Base-by-base conservation (phyloP, 2,329 filamentous ascomycete species). In the Penicillium corylophilum region DNA sequence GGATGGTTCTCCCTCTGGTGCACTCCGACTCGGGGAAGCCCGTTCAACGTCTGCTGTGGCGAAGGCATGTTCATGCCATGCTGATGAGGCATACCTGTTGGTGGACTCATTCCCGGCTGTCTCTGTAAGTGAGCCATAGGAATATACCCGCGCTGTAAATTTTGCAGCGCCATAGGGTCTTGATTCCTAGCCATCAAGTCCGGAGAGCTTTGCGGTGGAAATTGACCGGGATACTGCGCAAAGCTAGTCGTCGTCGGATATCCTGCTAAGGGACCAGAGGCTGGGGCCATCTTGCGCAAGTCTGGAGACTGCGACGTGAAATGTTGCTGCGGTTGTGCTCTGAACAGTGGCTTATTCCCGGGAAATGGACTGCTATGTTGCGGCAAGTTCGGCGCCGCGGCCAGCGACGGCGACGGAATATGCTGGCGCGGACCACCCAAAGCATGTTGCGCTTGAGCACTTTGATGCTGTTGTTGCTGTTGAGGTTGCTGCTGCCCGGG, bases 281-380 rank as follows among this genome's bases (percentile, higher is more conserved):
- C 59, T 16, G 66, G 65, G 9, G 67, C 63, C 65, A 69, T 68
- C 48, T 69, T 69, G 49, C 66, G 66, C 46, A 68, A 46, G 51
- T 69, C 66, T 2, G 67, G 66, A 12, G 66, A 69, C 40, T 67
- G 60, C 15, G 62, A 48, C 1, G 60, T 44, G 22, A 65, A 59
- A 22, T 59, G 62, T 22, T 66, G 55, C 50, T 68, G 66, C 10
- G 63, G 52, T 26, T 65, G 65, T 18, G 54, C 55, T 5, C 65
- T 65, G 24, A 65, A 64, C 5, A 68, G 48, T 3, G 63, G 56
- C 48, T 60, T 69, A 31, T 62, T 67, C 12, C 53, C 50, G n/a
- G 61, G 46, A 38, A 63, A 60, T n/a, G 60, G 61, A 51, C 55
- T 63, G 35, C 55, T 61, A 54, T 65, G 63, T 40, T 67, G 66